Base-by-base conservation (phyloP, 441 rosid genomes). In the Populus hybrid region DNA sequence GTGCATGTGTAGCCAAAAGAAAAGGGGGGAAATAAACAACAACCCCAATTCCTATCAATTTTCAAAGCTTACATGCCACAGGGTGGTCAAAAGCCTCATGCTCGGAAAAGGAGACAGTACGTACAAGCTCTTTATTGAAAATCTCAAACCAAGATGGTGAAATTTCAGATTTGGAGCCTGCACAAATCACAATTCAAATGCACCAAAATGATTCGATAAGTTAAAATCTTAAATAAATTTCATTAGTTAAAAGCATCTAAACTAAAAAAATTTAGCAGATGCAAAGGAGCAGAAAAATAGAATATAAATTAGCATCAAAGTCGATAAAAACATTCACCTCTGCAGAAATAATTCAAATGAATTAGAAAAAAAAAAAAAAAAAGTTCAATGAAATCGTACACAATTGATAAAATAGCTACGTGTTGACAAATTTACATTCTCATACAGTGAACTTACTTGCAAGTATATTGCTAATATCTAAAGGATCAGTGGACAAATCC, bases 71-170 rank as follows among this genome's bases (percentile, higher is more conserved):
- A 97, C 99, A 97, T 73, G 98, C 97, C 86, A 97, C 98, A 18
- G 99, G 99, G 85, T 97, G 98, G 76, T 97, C 99, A 83, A 93
- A 95, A 76, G 99, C 93, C 89, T 95, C 99, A 78, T 97, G 99
- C 32, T 95, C 98, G 23, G 99, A 90, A 78, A 97, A 97, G 6
- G 98, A 90, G 77, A 90, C 86, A 50, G 89, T 83, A 34, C 83
- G 87, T 67, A 91, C 85, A 72, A 95, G 97, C 89, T 95, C 97
- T 82, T 88, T 86, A 75, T 95, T 91, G 81, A 94, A 89, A 87
- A 82, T 81, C 77, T 92, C 90, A 89, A 97, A 95, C 99, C 99
- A 95, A 54, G 95, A 78, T 20, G 99, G 97, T 74, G 87, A 73
- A 81, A 88, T 82, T 84, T 92, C 93, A 83, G 95, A 90, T 80